phyloP scores from a whole-genome alignment of 192 early-diverging fungal species.

The Allomyces javanicus region DNA sequence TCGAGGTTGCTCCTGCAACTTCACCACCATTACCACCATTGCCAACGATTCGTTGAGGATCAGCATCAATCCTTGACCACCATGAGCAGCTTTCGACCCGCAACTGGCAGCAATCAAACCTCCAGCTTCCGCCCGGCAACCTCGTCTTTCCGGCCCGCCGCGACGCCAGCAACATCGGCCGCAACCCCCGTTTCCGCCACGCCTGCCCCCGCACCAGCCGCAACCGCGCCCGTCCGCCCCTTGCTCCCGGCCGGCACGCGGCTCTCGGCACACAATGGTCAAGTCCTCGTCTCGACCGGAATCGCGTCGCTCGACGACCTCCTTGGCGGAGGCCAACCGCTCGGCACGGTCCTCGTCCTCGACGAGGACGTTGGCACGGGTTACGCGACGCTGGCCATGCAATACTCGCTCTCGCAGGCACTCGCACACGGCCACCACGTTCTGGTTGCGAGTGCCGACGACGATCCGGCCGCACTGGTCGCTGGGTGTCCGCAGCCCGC shows the following conservation, averaged over 20 bases:
- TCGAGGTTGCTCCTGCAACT: no score
- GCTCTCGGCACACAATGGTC: conserved; percentile 55
- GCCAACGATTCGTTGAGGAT: no score
- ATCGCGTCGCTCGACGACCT: conserved; percentile 70
- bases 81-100: no score
- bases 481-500: not conserved
- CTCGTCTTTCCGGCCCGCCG: not conserved
- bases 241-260: conserved; percentile 49
- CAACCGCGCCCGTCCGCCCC: conserved; percentile 21
- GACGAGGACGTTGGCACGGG: conserved; percentile 59
- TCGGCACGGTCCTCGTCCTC: conserved; percentile 58
- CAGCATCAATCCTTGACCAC: no score
- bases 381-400: conserved; percentile 56
- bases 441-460: conserved; percentile 47
- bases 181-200: not conserved
- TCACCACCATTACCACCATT: no score
- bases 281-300: conserved; percentile 60
- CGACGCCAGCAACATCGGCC: not conserved
- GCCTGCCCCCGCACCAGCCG: not conserved
- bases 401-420: conserved; percentile 76
- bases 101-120: no score
- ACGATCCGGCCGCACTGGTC: conserved; percentile 30
- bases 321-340: conserved; percentile 66
- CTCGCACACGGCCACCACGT: conserved; percentile 52
- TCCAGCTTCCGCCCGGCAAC: no score